phyloP scores from a whole-genome alignment of 495 filamentous ascomycete genomes.

The Penicillium canescens region DNA sequence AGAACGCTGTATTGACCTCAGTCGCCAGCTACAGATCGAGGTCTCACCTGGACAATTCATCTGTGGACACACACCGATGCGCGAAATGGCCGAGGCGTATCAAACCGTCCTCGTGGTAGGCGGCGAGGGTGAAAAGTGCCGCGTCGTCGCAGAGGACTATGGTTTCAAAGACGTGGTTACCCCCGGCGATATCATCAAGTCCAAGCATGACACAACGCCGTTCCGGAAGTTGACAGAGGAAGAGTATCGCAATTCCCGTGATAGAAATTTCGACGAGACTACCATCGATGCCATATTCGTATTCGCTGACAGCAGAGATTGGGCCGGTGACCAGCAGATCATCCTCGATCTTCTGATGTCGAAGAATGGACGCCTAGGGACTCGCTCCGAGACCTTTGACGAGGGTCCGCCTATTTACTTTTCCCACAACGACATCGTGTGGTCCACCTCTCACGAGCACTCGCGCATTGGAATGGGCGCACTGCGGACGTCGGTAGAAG shows the following conservation, averaged over 20 bases:
- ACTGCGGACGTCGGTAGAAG: slow-evolving; percentile 75
- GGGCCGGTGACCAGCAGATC: slow-evolving; percentile 90
- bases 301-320: slow-evolving; percentile 86
- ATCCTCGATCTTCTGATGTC: slow-evolving; percentile 85
- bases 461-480: slow-evolving; percentile 89
- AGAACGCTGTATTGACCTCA: slow-evolving; percentile 82
- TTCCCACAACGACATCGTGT: slow-evolving; percentile 87
- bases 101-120: slow-evolving; percentile 83
- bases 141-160: slow-evolving; percentile 79
- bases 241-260: slow-evolving; percentile 66
- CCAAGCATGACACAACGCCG: slow-evolving; percentile 75
- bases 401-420: slow-evolving; percentile 88
- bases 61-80: slow-evolving; percentile 92
- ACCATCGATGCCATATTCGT: slow-evolving; percentile 89
- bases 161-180: slow-evolving; percentile 88
- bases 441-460: slow-evolving; percentile 82
- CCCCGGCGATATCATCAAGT: slow-evolving; percentile 90
- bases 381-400: slow-evolving; percentile 76
- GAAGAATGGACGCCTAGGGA: slow-evolving; percentile 73
- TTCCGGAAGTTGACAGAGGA: slow-evolving; percentile 80
- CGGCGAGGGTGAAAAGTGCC: slow-evolving; percentile 88
- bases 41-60: slow-evolving; percentile 86
- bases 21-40: slow-evolving; percentile 69
- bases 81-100: slow-evolving; percentile 80
- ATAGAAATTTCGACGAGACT: slow-evolving; percentile 59